These are phyloP conservation scores for Boletus austroedulis DNA, from an alignment of 1,284 basidiomycete genomes.

Conservation along the genomic window DNA sequence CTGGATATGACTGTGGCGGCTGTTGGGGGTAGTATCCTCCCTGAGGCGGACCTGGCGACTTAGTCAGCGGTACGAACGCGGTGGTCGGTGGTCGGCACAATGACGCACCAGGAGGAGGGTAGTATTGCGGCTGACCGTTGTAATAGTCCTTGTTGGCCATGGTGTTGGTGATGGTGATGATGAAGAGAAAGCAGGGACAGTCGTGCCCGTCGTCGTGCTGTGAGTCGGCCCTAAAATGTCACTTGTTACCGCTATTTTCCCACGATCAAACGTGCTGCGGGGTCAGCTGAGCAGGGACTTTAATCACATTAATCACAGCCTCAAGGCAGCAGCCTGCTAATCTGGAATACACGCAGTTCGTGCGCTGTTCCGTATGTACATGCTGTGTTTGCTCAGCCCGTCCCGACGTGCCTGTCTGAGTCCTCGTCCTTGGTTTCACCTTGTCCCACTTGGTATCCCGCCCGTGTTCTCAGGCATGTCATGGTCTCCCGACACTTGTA, in stretches of 20 bases:
- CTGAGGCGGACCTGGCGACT: constrained; percentile 51
- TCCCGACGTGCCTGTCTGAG: too few species aligned
- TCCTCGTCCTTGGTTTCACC: background rate
- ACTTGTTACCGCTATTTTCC: constrained; percentile 16
- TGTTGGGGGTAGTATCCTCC: constrained; percentile 77
- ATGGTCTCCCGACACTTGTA: background rate
- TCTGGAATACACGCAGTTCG: background rate
- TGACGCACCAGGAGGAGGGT: constrained; percentile 61
- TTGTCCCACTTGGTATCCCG: constrained; percentile 7
- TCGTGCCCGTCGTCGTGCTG: constrained; percentile 8
- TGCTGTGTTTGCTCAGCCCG: too few species aligned
- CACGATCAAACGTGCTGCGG: constrained; percentile 22
- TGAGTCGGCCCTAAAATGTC: constrained; percentile 29
- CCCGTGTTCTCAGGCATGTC: constrained; percentile 21
- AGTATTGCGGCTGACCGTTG: constrained; percentile 55
- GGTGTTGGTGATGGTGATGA: constrained; percentile 19
- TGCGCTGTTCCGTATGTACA: too few species aligned
- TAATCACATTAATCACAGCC: constrained; percentile 24
- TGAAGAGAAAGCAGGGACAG: constrained; percentile 1
- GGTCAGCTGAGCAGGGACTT: background rate
- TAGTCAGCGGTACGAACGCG: constrained; percentile 1
- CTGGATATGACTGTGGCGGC: constrained; percentile 68
- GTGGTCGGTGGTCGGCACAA: background rate
- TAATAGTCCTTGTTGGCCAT: constrained; percentile 82
- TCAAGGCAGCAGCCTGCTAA: constrained; percentile 24